These are phyloP conservation scores for Trypanosoma melophagium DNA, from an alignment of 208 protist genomes.

Conservation along the genomic window DNA sequence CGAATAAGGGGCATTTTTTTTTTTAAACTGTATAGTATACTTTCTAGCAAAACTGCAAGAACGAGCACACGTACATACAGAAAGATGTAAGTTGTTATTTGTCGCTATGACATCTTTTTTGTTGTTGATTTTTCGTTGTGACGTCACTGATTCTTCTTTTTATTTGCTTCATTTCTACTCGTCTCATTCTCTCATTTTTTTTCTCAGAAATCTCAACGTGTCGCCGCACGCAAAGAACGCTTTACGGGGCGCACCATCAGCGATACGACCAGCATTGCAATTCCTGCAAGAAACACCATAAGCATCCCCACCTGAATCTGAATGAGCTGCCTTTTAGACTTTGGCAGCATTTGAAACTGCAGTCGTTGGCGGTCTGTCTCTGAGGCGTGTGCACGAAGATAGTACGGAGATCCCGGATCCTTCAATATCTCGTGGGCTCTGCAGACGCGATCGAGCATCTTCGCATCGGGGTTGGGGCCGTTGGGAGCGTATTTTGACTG, in stretches of 20 bases:
- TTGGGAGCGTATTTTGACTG: constrained; percentile 71
- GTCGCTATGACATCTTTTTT: too few relatives aligned
- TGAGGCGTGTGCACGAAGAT: constrained; percentile 70
- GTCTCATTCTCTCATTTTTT: constrained; percentile 7
- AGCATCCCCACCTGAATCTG: constrained; percentile 62
- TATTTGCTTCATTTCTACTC: not conserved
- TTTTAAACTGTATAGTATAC: too few relatives aligned
- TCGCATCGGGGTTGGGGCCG: constrained; percentile 53
- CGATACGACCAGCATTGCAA: constrained; percentile 53
- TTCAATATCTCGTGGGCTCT: constrained; percentile 80
- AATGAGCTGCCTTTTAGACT: constrained; percentile 59
- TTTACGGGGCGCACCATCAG: constrained; percentile 70
- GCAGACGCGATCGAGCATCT: constrained; percentile 80
- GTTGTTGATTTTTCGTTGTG: not conserved
- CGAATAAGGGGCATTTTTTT: not conserved
- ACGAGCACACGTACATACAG: too few relatives aligned
- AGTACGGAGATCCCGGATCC: constrained; percentile 81
- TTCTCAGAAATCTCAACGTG: constrained; percentile 32
- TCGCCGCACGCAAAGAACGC: constrained; percentile 64
- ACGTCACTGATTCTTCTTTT: not conserved
- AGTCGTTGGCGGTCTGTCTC: constrained; percentile 73
- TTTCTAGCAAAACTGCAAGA: too few relatives aligned
- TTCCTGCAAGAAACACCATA: constrained; percentile 39
- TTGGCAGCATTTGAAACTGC: constrained; percentile 85
- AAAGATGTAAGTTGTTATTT: too few relatives aligned